phyloP scores from a whole-genome alignment of 768 basidiomycete species.

The Boletus sp. region DNA sequence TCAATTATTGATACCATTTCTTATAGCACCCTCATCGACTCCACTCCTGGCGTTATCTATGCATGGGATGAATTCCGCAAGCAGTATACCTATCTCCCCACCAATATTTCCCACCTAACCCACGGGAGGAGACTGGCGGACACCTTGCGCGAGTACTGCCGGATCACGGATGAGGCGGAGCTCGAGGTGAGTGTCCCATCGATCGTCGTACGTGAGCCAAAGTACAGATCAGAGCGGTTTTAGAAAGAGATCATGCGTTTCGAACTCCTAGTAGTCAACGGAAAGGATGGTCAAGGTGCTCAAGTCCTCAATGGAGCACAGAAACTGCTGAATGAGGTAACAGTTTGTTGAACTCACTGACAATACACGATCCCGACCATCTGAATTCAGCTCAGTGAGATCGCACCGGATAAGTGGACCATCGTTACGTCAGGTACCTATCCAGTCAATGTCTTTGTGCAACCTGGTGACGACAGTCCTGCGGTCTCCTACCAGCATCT shows the following conservation, averaged over 20 bases:
- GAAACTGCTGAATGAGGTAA: conserved; percentile 54
- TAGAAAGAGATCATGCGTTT: conserved; percentile 74
- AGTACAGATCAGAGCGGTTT: not conserved
- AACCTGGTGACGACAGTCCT: not conserved
- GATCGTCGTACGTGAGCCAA: not conserved
- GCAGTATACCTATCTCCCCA: conserved; percentile 54
- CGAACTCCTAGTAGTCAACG: conserved; percentile 67
- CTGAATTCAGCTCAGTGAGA: conserved; percentile 20
- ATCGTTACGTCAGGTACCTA: conserved; percentile 73
- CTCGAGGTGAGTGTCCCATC: conserved; percentile 46
- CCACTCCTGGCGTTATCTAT: conserved; percentile 76
- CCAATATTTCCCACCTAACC: conserved; percentile 54
- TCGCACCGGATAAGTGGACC: conserved; percentile 55
- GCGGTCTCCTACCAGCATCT: conserved; percentile 51
- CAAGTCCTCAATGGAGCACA: conserved; percentile 65
- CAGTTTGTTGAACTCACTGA: not conserved
- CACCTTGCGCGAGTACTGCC: conserved; percentile 69
- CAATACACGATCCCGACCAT: not conserved
- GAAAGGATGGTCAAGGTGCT: conserved; percentile 44
- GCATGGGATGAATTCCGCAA: conserved; percentile 73
- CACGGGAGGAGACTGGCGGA: conserved; percentile 80
- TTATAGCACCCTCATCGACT: conserved; percentile 70
- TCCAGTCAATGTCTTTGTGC: not conserved
- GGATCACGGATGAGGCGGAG: conserved; percentile 53
- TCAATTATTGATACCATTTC: conserved; percentile 5